Evolutionary conservation across 2,329 filamentous ascomycete species (phyloP).

Genomic region (Trichoderma arundinaceum): DNA sequence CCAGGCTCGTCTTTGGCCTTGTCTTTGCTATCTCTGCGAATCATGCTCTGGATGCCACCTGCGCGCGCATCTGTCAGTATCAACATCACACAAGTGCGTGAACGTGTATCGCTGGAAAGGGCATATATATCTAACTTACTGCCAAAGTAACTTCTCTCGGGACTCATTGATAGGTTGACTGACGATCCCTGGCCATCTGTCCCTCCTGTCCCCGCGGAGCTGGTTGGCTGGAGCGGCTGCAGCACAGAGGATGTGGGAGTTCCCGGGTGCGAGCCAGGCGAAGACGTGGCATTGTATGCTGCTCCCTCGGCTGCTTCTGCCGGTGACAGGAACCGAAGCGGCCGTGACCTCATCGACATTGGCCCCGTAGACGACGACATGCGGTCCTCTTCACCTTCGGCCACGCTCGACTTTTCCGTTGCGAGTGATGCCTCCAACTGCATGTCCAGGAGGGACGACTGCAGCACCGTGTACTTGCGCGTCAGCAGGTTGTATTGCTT

Average conservation of each 20-base stretch:
- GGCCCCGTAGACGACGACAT: slow-evolving; percentile 49
- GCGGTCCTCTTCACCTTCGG: slow-evolving; percentile 44
- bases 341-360: slow-evolving; percentile 45
- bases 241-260: slow-evolving; percentile 40
- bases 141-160: slow-evolving; percentile 53
- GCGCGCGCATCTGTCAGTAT: slow-evolving; percentile 31
- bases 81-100: not conserved
- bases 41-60: slow-evolving; percentile 56
- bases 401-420: slow-evolving; percentile 36
- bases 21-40: slow-evolving; percentile 57
- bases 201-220: slow-evolving; percentile 46
- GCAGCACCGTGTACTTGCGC: slow-evolving; percentile 58
- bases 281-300: slow-evolving; percentile 52
- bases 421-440: slow-evolving; percentile 42
- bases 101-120: not conserved
- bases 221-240: slow-evolving; percentile 45
- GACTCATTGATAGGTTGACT: slow-evolving; percentile 41
- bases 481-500: slow-evolving; percentile 57
- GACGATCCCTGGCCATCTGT: slow-evolving; percentile 42
- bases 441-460: slow-evolving; percentile 57
- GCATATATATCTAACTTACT: slow-evolving; percentile 44
- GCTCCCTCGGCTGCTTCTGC: slow-evolving; percentile 50
- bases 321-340: slow-evolving; percentile 53
- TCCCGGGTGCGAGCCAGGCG: slow-evolving; percentile 45
- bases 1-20: slow-evolving; percentile 51